These are phyloP conservation scores for Dillenia turbinata DNA, from an alignment of 164 flowering plant genomes.

Conservation along the genomic window DNA sequence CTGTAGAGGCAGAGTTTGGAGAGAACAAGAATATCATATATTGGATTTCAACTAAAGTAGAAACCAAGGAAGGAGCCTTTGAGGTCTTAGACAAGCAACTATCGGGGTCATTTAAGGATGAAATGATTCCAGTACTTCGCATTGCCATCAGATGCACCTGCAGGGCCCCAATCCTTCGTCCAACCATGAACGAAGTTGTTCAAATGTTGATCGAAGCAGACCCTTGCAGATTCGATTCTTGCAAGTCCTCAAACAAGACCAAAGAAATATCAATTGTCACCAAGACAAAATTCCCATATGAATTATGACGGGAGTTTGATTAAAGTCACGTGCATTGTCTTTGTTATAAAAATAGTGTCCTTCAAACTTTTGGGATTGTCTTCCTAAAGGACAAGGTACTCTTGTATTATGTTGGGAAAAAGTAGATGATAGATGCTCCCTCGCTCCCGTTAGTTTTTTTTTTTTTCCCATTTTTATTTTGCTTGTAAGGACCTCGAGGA, in stretches of 20 bases:
- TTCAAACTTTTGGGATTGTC: slow-evolving; percentile 8
- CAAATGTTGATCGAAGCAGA: slow-evolving; percentile 75
- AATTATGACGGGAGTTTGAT: slow-evolving; percentile 17
- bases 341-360: slow-evolving; percentile 9
- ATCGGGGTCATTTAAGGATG: slow-evolving; percentile 57
- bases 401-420: background rate
- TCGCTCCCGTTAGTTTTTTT: slow-evolving; percentile 4
- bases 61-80: slow-evolving; percentile 61
- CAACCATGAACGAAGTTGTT: slow-evolving; percentile 89
- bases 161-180: slow-evolving; percentile 55
- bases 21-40: slow-evolving; percentile 79
- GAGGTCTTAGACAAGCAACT: slow-evolving; percentile 72
- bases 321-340: background rate
- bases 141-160: slow-evolving; percentile 79
- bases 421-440: slow-evolving; percentile 17
- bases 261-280: slow-evolving; percentile 31
- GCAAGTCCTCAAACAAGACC: slow-evolving; percentile 43
- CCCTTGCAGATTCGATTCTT: slow-evolving; percentile 54
- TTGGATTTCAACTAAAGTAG: slow-evolving; percentile 85
- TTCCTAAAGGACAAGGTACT: slow-evolving; percentile 8
- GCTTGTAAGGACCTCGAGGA: slow-evolving; percentile 19
- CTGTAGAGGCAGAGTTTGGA: slow-evolving; percentile 83
- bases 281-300: slow-evolving; percentile 25
- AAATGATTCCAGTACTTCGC: slow-evolving; percentile 71
- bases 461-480: slow-evolving; percentile 2